Evolutionary conservation across 345 rosid species (phyloP).

Genomic region (Eutrema yunnanense): DNA sequence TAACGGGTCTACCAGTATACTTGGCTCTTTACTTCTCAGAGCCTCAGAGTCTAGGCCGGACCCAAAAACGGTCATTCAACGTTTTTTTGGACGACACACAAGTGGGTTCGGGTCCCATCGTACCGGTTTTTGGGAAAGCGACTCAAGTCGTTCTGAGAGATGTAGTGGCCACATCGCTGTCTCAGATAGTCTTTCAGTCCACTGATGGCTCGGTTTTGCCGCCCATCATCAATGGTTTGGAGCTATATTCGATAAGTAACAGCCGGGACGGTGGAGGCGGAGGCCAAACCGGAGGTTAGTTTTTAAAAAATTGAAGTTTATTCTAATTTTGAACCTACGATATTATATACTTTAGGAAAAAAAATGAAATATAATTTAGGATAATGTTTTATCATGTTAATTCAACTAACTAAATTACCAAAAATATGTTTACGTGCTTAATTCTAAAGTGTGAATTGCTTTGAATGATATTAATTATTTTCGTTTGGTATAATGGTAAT

Average conservation of each 20-base stretch:
- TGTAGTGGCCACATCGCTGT: background rate
- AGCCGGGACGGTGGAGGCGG: background rate
- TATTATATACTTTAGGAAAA: too few species aligned
- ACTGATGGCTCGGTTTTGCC: constrained; percentile 11
- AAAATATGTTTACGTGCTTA: too few species aligned
- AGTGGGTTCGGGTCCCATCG: constrained; percentile 9
- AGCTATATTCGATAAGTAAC: constrained; percentile 18
- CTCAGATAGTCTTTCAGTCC: constrained; percentile 13
- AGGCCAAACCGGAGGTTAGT: background rate
- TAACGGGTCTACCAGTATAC: background rate
- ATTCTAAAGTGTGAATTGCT: background rate
- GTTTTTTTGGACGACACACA: constrained; percentile 4
- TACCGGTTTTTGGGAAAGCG: constrained; percentile 16
- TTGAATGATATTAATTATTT: background rate
- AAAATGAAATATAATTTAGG: too few species aligned
- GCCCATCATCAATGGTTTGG: constrained; percentile 18
- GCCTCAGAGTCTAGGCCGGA: constrained; percentile 16
- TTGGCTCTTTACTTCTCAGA: constrained; percentile 18
- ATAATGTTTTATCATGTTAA: too few species aligned
- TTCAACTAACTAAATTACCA: too few species aligned
- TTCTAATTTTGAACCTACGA: background rate
- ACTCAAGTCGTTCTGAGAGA: constrained; percentile 19
- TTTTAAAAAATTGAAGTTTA: background rate
- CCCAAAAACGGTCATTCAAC: constrained; percentile 20
- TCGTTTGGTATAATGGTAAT: background rate